A percentile compares a stretch with the other conserved stretches of the same genome.
Evolutionary conservation across 2,329 filamentous ascomycete genomes (phyloP).

Genomic region (Trichoderma atroviride): DNA sequence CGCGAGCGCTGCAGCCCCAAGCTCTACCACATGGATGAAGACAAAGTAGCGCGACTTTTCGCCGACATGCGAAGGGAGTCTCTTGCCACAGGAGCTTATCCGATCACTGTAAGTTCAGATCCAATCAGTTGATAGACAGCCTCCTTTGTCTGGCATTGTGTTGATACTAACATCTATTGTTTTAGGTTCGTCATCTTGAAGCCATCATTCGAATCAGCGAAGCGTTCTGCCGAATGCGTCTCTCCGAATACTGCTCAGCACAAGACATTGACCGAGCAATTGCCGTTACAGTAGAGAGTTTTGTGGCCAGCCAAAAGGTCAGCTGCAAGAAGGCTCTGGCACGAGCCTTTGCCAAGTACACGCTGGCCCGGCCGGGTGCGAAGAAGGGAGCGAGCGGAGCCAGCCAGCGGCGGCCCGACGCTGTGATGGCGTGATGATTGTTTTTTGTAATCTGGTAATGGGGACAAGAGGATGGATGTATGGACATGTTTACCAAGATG

Average conservation of each 20-base stretch:
- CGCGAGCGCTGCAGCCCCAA: conserved; percentile 87
- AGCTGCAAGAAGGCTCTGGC: conserved; percentile 96
- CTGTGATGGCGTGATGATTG: conserved; percentile 35
- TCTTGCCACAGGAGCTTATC: conserved; percentile 91
- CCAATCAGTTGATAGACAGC: too few relatives aligned
- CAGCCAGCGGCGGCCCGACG: conserved; percentile 35
- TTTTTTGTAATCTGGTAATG: background rate
- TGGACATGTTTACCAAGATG: background rate
- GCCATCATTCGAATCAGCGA: conserved; percentile 96
- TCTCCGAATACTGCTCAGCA: conserved; percentile 91
- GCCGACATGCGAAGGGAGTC: conserved; percentile 95
- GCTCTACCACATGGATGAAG: conserved; percentile 95
- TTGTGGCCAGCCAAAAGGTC: conserved; percentile 94
- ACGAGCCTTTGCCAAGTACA: conserved; percentile 95
- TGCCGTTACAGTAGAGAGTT: conserved; percentile 93
- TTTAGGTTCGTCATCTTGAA: conserved; percentile 90
- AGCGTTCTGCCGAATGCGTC: conserved; percentile 93
- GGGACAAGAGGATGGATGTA: background rate
- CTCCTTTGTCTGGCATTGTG: background rate
- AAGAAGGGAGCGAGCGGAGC: conserved; percentile 35
- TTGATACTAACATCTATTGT: conserved; percentile 14
- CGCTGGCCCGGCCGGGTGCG: conserved; percentile 56
- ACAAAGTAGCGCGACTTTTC: conserved; percentile 92
- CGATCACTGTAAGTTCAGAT: conserved; percentile 78
- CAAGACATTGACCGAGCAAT: conserved; percentile 96